Evolutionary conservation across 2,329 filamentous ascomycete species (phyloP).

Genomic region (Cyphellophora europaea): DNA sequence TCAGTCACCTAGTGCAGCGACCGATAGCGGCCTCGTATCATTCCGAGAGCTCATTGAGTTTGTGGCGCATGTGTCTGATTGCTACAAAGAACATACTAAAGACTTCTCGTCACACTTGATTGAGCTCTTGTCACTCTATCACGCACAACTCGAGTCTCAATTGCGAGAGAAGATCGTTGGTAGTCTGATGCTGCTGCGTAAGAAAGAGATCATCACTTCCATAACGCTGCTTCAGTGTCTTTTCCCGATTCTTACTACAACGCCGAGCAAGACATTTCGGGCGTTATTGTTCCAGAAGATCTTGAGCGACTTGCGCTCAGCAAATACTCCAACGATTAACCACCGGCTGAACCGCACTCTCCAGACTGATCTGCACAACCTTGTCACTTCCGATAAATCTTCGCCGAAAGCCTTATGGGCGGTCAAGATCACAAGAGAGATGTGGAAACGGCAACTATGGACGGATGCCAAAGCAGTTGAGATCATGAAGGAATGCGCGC

Average conservation of each 20-base stretch:
- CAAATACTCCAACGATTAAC: constrained; percentile 80
- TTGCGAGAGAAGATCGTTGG: constrained; percentile 90
- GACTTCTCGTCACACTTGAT: constrained; percentile 74
- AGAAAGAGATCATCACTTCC: constrained; percentile 89
- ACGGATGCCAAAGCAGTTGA: constrained; percentile 91
- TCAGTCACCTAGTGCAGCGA: constrained; percentile 67
- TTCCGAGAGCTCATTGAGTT: constrained; percentile 90
- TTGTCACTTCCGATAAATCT: constrained; percentile 74
- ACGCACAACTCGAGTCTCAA: constrained; percentile 72
- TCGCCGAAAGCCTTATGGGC: constrained; percentile 90
- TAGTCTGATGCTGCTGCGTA: constrained; percentile 73
- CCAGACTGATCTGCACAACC: constrained; percentile 86
- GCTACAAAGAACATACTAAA: constrained; percentile 72
- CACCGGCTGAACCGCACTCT: constrained; percentile 89
- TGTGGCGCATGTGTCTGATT: constrained; percentile 85
- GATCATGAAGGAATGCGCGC: constrained; percentile 88
- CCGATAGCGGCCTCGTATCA: constrained; percentile 68
- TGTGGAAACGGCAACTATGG: constrained; percentile 97
- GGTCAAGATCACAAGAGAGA: constrained; percentile 84
- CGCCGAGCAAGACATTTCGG: constrained; percentile 80
- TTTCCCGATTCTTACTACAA: constrained; percentile 90
- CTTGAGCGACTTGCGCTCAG: constrained; percentile 76
- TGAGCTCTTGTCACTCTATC: constrained; percentile 69
- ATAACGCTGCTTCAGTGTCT: constrained; percentile 73
- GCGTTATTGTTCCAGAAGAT: constrained; percentile 83